These are phyloP conservation scores for Parastagonospora nodorum DNA, from an alignment of 2,329 filamentous ascomycete species.

Conservation along the genomic window DNA sequence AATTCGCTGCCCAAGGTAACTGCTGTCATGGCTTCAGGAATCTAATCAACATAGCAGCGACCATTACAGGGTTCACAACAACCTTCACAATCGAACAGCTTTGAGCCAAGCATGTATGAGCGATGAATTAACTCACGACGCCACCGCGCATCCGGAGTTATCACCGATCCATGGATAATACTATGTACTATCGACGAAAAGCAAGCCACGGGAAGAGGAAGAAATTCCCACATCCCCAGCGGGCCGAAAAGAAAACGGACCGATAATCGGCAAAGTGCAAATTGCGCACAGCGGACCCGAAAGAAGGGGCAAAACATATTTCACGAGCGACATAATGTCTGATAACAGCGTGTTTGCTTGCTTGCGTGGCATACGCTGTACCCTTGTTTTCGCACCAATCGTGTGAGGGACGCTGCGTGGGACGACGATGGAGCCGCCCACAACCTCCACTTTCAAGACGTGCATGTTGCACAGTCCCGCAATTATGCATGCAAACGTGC, in stretches of 20 bases:
- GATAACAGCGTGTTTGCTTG: constrained; percentile 32
- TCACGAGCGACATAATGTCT: constrained; percentile 25
- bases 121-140: constrained; percentile 11
- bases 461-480: constrained; percentile 47
- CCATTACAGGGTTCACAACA: constrained; percentile 14
- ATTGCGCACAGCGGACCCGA: background rate
- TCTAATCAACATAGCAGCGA: constrained; percentile 16
- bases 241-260: background rate
- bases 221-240: background rate
- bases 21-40: constrained; percentile 25
- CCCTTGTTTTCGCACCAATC: constrained; percentile 40
- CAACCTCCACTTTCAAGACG: constrained; percentile 15
- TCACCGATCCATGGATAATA: background rate
- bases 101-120: constrained; percentile 16
- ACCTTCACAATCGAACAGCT: background rate
- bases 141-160: background rate
- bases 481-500: constrained; percentile 39
- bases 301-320: too few relatives aligned
- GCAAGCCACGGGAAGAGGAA: background rate
- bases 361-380: constrained; percentile 32
- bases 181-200: background rate
- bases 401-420: constrained; percentile 56
- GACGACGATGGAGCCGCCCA: constrained; percentile 40
- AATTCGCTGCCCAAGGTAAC: constrained; percentile 13
- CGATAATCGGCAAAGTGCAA: background rate